These are phyloP conservation scores for Isatis lusitanica DNA, from an alignment of 441 rosid species.

Conservation along the genomic window DNA sequence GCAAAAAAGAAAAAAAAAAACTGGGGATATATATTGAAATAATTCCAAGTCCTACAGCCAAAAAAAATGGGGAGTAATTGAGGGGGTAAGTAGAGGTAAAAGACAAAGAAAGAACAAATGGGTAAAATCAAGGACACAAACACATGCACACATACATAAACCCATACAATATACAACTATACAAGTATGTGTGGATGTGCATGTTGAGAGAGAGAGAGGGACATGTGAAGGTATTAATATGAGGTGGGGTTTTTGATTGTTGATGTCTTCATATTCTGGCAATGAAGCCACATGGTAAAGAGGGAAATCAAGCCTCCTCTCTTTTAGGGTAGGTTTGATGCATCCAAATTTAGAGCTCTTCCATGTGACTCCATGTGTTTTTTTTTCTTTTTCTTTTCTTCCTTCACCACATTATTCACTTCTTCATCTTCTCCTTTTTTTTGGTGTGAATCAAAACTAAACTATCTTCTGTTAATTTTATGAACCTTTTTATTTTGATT, in stretches of 20 bases:
- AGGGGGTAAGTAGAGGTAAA: slow-evolving; percentile 9
- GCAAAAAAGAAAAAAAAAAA: no score
- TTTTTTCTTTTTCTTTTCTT: slow-evolving; percentile 21
- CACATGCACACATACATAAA: slow-evolving; percentile 22
- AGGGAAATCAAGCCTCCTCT: slow-evolving; percentile 22
- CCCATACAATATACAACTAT: slow-evolving; percentile 14
- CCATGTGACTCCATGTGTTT: slow-evolving; percentile 42
- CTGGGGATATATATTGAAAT: no score
- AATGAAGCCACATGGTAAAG: slow-evolving; percentile 33
- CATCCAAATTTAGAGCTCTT: slow-evolving; percentile 25
- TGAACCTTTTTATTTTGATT: not conserved
- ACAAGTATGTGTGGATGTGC: slow-evolving; percentile 18
- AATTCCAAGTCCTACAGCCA: no score
- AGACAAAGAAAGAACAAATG: slow-evolving; percentile 17
- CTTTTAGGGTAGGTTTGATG: slow-evolving; percentile 37
- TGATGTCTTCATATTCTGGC: slow-evolving; percentile 33
- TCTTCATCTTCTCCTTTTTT: slow-evolving; percentile 2
- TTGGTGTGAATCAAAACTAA: no score
- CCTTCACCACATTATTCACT: slow-evolving; percentile 11
- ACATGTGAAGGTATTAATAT: slow-evolving; percentile 37
- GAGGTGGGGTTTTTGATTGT: slow-evolving; percentile 36
- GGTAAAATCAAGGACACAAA: slow-evolving; percentile 28
- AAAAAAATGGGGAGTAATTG: not conserved
- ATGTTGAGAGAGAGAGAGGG: slow-evolving; percentile 15
- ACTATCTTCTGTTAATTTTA: no score